Percentiles rank a stretch among this genome's conserved stretches.
Conservation (phyloP, 768 basidiomycete genomes). For the Trametes cinnabarina region DNA sequence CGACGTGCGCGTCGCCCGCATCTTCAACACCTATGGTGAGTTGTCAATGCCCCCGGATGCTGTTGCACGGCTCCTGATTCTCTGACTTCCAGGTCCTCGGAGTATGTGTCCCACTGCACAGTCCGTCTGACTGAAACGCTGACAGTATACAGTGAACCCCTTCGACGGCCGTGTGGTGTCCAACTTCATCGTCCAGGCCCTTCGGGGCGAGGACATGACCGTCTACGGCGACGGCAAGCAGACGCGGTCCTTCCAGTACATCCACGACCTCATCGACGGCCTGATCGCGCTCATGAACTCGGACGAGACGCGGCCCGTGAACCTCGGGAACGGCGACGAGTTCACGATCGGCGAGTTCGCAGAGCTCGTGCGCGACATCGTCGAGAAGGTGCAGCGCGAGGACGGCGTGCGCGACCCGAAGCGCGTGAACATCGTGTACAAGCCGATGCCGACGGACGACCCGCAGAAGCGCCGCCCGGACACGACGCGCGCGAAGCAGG, state of each 20-base stretch:
- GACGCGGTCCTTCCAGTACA: constrained; percentile 96
- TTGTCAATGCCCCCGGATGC: too few relatives aligned
- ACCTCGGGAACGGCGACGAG: constrained; percentile 95
- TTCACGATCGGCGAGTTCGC: constrained; percentile 96
- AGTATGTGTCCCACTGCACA: constrained; percentile 45
- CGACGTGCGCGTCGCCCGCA: constrained; percentile 94
- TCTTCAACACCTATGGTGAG: constrained; percentile 93
- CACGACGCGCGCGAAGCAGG: constrained; percentile 83
- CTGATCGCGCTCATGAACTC: constrained; percentile 95
- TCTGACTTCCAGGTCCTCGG: constrained; percentile 46
- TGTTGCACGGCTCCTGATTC: constrained; percentile 2
- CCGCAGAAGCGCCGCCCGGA: constrained; percentile 94
- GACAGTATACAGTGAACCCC: constrained; percentile 72
- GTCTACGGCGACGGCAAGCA: constrained; percentile 93
- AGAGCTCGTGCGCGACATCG: constrained; percentile 85
- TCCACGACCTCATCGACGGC: constrained; percentile 96
- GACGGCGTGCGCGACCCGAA: constrained; percentile 56
- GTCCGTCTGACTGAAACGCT: constrained; percentile 23
- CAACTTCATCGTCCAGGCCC: constrained; percentile 97
- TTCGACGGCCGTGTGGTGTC: constrained; percentile 97
- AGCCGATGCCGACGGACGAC: constrained; percentile 86
- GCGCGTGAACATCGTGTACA: constrained; percentile 69
- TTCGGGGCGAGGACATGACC: constrained; percentile 95
- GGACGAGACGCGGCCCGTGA: constrained; percentile 87
- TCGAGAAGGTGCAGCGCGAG: constrained; percentile 88